Evolutionary conservation across 345 rosid species (phyloP).

Genomic region (Acer yangbiense): DNA sequence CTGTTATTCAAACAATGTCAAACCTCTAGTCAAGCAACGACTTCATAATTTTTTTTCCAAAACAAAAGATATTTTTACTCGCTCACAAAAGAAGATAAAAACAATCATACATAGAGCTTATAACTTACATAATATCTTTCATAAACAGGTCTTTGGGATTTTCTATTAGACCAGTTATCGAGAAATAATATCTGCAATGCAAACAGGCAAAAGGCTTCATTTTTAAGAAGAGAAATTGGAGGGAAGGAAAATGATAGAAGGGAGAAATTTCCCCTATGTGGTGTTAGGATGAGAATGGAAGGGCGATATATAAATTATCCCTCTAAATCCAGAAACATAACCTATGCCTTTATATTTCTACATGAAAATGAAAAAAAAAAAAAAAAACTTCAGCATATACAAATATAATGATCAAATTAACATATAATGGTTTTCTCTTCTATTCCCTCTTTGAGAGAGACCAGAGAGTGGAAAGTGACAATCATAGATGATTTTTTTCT

Average conservation of each 20-base stretch:
- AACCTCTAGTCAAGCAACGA: conserved; percentile 9
- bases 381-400: too few relatives aligned
- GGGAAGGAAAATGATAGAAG: too few relatives aligned
- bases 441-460: too few relatives aligned
- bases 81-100: not conserved
- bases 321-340: too few relatives aligned
- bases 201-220: conserved; percentile 2
- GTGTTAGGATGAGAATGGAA: too few relatives aligned
- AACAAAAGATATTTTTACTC: not conserved
- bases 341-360: too few relatives aligned
- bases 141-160: conserved; percentile 56
- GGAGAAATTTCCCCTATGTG: too few relatives aligned
- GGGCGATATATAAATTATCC: too few relatives aligned
- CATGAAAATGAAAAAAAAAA: not conserved
- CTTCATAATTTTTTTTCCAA: not conserved
- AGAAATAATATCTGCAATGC: conserved; percentile 57
- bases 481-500: not conserved
- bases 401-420: too few relatives aligned
- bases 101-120: not conserved
- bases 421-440: too few relatives aligned
- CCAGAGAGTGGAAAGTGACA: not conserved
- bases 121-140: conserved; percentile 73
- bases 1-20: conserved; percentile 39
- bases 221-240: too few relatives aligned
- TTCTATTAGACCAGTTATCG: conserved; percentile 52